Evolutionary conservation across 495 filamentous ascomycete species (phyloP), one percentile per base, ranked within the genome.

Genomic region (Tetracladium setigerum): DNA sequence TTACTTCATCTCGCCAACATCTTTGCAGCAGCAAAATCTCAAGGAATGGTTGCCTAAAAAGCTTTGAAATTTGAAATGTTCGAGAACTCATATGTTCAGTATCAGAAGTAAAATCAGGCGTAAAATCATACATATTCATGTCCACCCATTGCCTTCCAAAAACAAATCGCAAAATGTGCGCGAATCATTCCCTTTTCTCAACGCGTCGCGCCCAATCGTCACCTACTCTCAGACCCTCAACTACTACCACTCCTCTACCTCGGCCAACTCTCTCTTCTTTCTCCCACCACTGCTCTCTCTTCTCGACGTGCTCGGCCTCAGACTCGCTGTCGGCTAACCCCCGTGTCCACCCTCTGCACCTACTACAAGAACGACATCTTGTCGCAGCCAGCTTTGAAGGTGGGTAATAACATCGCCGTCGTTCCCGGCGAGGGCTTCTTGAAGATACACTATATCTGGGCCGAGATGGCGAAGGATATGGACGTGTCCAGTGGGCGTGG

Each of bases 301-400:
- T 74, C 24, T 72, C 71, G 49, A 70, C 69, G 43, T 79, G 74
- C 54, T 81, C 78, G 0, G 69, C 65, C 61, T 95, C 89, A 30
- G 89, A 89, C 48, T 95, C 89, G 49, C 87, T 95, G 61, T 96
- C 90, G 1, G 89, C 86, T 32, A 96, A 72, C 1, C 87, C 89
- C 88, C 88, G 27, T 86, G 80, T 14, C 86, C 89, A 50, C 82
- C 82, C 49, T 89, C 87, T 44, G 84, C 85, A 6, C 88, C 89
- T 16, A 95, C 86, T 2, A 95, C 84, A 40, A 79, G 62, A 19
- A 95, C 76, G 22, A 95, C 73, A 37, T 88, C 81, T 57, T 89
- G 84, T 24, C 86, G 74, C 17, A 95, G 81, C 89, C 89, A 96
- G 1, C 78, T 81, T 50, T 86, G 78, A n/a, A 89, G 77, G 46